Base-by-base conservation (phyloP, 495 filamentous ascomycete species). In the Penicillium pulvis region DNA sequence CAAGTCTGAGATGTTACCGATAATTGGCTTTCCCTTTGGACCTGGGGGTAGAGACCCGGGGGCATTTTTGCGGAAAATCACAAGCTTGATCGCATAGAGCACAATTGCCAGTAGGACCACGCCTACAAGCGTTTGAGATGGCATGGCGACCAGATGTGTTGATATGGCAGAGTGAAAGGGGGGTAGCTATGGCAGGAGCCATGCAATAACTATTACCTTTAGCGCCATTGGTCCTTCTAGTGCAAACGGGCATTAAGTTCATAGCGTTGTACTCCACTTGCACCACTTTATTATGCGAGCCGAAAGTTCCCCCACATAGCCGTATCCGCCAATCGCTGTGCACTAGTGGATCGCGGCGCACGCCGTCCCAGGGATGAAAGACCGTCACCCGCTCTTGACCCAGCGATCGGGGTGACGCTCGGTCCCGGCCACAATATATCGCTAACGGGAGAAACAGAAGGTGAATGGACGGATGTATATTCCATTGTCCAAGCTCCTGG, bases 1-100 rank as follows among this genome's bases (percentile, higher is more conserved):
- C n/a, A 65, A 24, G 24, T 65, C 62, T 0, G 51, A 16, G 7
- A 65, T 44, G 23, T 65, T 65, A 8, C 62, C 62, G 20, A 65
- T 1, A 7, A 61, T 7, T 4, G 58, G 62, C 20, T 58, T 61
- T 12, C 31, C 41, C 30, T 3, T 12, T 8, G 63, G 63, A 2
- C 63, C 63, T 3, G 63, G 63, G 7, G 63, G 63, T n/a, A 65
- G 39, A 3, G 51, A 42, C 0, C 46, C 28, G 12, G 26, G 17
- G 11, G 4, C 2, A 11, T 12, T 43, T 45, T 51, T 53, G 20
- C 30, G 50, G 19, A 11, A 8, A 4, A 61, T 4, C 12, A 26
- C 0, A 3, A n/a, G 31, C 23, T 45, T 60, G 24, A 39, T 31
- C 42, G 48, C 36, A 56, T 51, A 56, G 28, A 55, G 36, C 14